Evolutionary conservation across 176 grass and related monocot species (phyloP), one percentile per base, ranked within the genome.

Genomic region (Juncus inflexus): DNA sequence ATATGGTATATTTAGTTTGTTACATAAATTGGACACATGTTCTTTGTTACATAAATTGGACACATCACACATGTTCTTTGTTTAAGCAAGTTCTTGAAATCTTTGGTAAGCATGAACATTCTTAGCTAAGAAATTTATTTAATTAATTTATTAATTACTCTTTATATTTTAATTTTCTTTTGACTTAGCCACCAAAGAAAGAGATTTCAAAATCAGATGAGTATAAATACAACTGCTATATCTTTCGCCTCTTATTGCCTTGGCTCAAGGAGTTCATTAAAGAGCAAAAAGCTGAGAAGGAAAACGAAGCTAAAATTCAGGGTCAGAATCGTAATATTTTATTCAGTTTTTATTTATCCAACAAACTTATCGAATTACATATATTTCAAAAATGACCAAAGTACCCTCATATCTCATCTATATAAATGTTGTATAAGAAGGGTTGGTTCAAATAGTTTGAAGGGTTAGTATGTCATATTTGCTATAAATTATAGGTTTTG

Each of bases 261-360:
- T 90, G 87, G 81, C 42, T 90, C 56, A 85, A 76, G 71, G 62
- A 87, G 40, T 40, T 95, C 28, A 70, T 5, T 53, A 65, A 54
- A 43, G 80, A 95, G 28, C 90, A 84, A 50, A 71, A 37, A 62
- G 39, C 58, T 28, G 90, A 95, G 70, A 95, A 75, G 75, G 61
- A 80, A 75, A 41, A 87, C n/a, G 83, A 95, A 74, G 78, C 80
- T 68, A 75, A 69, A 74, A 80, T 90, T 77, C 78, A 1, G 82
- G 90, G 90, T 95, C 43, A 47, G 4, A 47, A 6, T 47, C 43
- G 43, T 47, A 47, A 47, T 47, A 6, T 77, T 45, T 58, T 61
- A 54, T 58, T 67, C 73, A 28, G 19, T 28, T 28, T 1, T 28
- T 28, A 28, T 28, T 28, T 28, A 28, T 28, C 19, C 19, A 1